Conservation (phyloP, 2,329 filamentous ascomycete genomes). For the Stemphylium lycopersici region DNA sequence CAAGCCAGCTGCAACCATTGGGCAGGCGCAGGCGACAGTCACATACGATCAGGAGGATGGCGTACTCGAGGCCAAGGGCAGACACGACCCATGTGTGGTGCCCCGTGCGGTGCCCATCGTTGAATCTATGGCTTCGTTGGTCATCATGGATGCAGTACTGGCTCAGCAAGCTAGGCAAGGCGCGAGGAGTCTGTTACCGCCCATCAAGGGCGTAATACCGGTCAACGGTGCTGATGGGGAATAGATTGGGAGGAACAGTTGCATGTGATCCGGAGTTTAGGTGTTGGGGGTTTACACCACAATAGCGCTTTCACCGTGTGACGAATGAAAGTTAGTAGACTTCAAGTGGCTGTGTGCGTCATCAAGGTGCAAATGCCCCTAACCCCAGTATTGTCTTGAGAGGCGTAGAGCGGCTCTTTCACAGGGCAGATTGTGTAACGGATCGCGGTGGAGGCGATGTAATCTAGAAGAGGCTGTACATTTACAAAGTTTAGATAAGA, state of each 20-base stretch:
- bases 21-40: constrained; percentile 82
- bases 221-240: constrained; percentile 23
- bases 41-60: constrained; percentile 80
- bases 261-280: constrained; percentile 1
- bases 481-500: too few species aligned
- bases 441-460: too few species aligned
- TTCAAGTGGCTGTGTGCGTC: background rate
- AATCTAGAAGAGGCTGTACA: too few species aligned
- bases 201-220: constrained; percentile 48
- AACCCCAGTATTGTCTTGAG: background rate
- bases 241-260: background rate
- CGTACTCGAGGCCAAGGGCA: constrained; percentile 83
- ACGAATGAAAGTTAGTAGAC: constrained; percentile 1
- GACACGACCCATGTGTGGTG: constrained; percentile 93
- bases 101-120: constrained; percentile 86
- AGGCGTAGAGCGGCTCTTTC: too few species aligned
- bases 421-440: too few species aligned
- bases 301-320: background rate
- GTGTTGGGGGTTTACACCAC: background rate
- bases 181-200: constrained; percentile 45
- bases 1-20: constrained; percentile 94
- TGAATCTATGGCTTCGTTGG: constrained; percentile 88
- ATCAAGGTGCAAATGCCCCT: background rate
- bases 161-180: constrained; percentile 71
- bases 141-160: constrained; percentile 85